Conservation (phyloP, 192 early-diverging fungal genomes). For the Rhizophagus clarus region DNA sequence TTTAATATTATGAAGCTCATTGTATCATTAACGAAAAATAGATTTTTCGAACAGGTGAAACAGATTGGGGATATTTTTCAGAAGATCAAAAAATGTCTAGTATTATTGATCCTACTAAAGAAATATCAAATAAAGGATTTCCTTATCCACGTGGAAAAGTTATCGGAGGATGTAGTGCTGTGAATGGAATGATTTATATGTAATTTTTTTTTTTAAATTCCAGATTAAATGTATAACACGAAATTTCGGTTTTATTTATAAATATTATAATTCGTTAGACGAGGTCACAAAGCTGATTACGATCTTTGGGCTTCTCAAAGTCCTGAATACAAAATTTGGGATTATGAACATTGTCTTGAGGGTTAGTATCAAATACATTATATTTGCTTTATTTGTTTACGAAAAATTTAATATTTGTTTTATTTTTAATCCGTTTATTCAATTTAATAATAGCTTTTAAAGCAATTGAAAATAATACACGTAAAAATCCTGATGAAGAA, state of each 20-base stretch:
- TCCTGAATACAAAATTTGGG: conserved; percentile 16
- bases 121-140: not conserved
- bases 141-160: not conserved
- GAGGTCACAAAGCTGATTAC: not conserved
- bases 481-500: not conserved
- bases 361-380: not conserved
- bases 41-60: too few relatives aligned
- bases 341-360: conserved; percentile 8
- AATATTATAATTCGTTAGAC: not conserved
- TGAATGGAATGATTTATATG: conserved; percentile 6
- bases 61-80: too few relatives aligned
- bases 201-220: not conserved
- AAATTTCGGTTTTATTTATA: too few relatives aligned
- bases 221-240: not conserved
- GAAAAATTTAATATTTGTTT: not conserved
- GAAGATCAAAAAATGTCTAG: too few relatives aligned
- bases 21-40: too few relatives aligned
- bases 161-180: not conserved
- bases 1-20: too few relatives aligned
- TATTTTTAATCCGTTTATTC: not conserved
- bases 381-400: not conserved
- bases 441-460: not conserved
- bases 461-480: not conserved
- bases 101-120: not conserved
- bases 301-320: conserved; percentile 3